phyloP scores from a whole-genome alignment of 2,329 filamentous ascomycete genomes.

The Fusarium sororula region DNA sequence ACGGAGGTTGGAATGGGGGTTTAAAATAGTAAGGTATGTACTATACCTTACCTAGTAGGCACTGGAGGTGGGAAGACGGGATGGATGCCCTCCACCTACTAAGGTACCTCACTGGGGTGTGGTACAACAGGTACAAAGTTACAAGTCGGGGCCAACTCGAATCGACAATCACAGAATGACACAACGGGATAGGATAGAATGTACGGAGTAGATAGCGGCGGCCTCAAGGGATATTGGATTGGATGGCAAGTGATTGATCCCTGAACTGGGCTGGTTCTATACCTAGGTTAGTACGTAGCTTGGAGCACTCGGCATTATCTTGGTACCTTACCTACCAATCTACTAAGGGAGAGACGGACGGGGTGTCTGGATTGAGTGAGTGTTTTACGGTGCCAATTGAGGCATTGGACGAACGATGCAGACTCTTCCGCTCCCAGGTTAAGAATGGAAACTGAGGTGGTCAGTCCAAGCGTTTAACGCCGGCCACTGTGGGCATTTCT shows the following conservation, averaged over 20 bases:
- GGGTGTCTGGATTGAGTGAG: slow-evolving; percentile 6
- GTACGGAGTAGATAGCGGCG: background rate
- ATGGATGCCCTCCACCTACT: background rate
- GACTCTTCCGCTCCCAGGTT: background rate
- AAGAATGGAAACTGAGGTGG: background rate
- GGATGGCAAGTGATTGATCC: slow-evolving; percentile 7
- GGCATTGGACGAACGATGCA: background rate
- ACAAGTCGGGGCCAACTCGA: background rate
- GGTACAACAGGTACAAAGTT: background rate
- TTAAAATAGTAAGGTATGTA: slow-evolving; percentile 20
- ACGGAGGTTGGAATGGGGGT: slow-evolving; percentile 38
- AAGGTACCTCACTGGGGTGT: background rate
- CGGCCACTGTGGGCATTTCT: slow-evolving; percentile 9
- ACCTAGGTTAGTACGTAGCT: background rate
- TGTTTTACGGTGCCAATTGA: background rate
- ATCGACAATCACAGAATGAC: background rate
- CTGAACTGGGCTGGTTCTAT: background rate
- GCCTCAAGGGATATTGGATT: slow-evolving; percentile 31
- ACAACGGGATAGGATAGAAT: background rate
- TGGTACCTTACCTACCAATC: background rate
- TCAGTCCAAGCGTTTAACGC: slow-evolving; percentile 14
- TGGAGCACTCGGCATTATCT: slow-evolving; percentile 9
- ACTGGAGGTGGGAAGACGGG: background rate
- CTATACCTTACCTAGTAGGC: background rate
- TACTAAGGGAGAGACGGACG: background rate